Percentiles rank a stretch among this genome's conserved stretches.
Evolutionary conservation across 1,284 basidiomycete genomes (phyloP).

Genomic region (Leccinum subrobustum): DNA sequence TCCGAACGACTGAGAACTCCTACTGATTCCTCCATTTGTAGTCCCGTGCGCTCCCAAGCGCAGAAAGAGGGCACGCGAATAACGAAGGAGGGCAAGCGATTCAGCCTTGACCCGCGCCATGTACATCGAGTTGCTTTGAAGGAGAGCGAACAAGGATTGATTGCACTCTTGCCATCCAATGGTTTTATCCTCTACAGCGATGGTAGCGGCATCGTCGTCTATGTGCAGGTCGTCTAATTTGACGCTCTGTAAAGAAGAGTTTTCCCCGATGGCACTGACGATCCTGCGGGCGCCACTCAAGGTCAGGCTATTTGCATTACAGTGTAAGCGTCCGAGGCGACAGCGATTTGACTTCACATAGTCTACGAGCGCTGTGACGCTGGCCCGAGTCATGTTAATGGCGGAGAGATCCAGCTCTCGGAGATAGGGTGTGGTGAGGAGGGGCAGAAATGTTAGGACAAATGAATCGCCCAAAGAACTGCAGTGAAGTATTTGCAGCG

Average conservation of each 20-base stretch:
- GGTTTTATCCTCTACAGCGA: slow-evolving; percentile 18
- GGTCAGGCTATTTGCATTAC: slow-evolving; percentile 33
- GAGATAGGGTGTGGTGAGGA: slow-evolving; percentile 46
- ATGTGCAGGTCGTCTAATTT: slow-evolving; percentile 45
- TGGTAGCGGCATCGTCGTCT: slow-evolving; percentile 16
- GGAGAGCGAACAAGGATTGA: slow-evolving; percentile 35
- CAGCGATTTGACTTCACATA: slow-evolving; percentile 50
- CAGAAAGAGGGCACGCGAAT: slow-evolving; percentile 51
- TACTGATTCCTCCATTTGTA: background rate
- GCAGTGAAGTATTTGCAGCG: slow-evolving; percentile 31
- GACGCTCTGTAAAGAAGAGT: slow-evolving; percentile 50
- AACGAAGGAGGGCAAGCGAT: slow-evolving; percentile 51
- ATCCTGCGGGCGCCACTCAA: slow-evolving; percentile 41
- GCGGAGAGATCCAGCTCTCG: slow-evolving; percentile 56
- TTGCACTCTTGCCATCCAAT: slow-evolving; percentile 39
- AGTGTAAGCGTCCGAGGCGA: slow-evolving; percentile 29
- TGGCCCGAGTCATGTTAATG: slow-evolving; percentile 47
- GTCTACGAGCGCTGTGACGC: slow-evolving; percentile 43
- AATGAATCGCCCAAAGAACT: slow-evolving; percentile 45
- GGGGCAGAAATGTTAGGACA: slow-evolving; percentile 47
- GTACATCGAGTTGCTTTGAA: slow-evolving; percentile 39
- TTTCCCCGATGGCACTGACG: slow-evolving; percentile 44
- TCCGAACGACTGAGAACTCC: slow-evolving; percentile 9
- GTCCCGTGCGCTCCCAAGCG: slow-evolving; percentile 17
- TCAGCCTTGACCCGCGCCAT: slow-evolving; percentile 45